phyloP scores from a whole-genome alignment of 192 early-diverging fungal species.

The Backusella liffmaniae region DNA sequence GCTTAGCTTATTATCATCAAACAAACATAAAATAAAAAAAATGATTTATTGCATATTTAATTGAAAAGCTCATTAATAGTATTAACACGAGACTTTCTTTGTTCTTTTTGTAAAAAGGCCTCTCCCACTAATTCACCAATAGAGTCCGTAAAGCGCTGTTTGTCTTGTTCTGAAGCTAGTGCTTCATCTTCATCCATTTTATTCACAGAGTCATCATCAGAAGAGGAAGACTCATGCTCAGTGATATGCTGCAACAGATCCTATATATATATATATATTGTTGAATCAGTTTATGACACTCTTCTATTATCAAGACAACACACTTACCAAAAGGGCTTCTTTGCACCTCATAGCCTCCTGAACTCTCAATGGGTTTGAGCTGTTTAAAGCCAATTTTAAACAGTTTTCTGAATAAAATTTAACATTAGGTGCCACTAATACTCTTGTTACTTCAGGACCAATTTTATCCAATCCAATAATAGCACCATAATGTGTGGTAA shows the following conservation, averaged over 20 bases:
- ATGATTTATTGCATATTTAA: background rate
- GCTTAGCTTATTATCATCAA: background rate
- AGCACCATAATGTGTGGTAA: slow-evolving; percentile 88
- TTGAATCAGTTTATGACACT: background rate
- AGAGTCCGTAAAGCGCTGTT: background rate
- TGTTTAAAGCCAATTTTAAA: slow-evolving; percentile 33
- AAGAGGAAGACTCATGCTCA: background rate
- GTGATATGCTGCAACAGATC: slow-evolving; percentile 13
- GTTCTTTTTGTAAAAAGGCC: slow-evolving; percentile 14
- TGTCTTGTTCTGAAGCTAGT: slow-evolving; percentile 14
- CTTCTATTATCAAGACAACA: background rate
- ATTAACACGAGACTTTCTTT: background rate
- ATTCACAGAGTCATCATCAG: background rate
- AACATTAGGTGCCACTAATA: slow-evolving; percentile 75
- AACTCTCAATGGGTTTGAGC: slow-evolving; percentile 13
- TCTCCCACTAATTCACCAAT: slow-evolving; percentile 14
- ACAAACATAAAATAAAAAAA: background rate
- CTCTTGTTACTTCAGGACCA: slow-evolving; percentile 74
- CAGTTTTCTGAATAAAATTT: slow-evolving; percentile 57
- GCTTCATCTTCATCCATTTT: slow-evolving; percentile 16
- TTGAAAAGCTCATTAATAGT: background rate
- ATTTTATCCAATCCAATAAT: slow-evolving; percentile 75
- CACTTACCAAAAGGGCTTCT: slow-evolving; percentile 50
- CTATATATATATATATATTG: background rate
- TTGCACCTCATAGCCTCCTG: slow-evolving; percentile 44